Base-by-base conservation (phyloP, 2,329 filamentous ascomycete species). In the Neoarthrinium moseri region DNA sequence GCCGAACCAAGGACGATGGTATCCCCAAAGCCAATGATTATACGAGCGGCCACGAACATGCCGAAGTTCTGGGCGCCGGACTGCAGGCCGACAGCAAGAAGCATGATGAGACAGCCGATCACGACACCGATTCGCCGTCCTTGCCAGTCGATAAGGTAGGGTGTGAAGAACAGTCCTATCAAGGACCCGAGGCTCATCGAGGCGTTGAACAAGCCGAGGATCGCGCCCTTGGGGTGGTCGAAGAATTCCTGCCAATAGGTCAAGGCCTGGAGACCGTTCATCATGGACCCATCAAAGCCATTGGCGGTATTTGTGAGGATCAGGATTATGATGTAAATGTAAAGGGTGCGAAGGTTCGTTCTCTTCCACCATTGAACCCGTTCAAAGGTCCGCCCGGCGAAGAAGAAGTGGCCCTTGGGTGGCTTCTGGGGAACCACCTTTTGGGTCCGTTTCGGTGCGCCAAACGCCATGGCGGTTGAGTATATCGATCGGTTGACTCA, bases 191-290 rank as follows among this genome's bases (percentile, higher is more conserved):
- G 57, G 1, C 62, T 62, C 24, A 69, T 62, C 4, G 65, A 57
- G 5, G 67, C 62, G 29, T 64, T 67, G 35, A 72, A 60, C 6
- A 65, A 54, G 24, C 68, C 69, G 1, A 71, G 61, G 17, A 61
- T 53, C 13, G 63, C 56, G 5, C 64, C 67, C 13, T 51, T 33
- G 2, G 69, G 69, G 26, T 67, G 53, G 20, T 60, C 58, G 39
- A 75, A 71, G 48, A 71, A 72, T 2, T 51, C 45, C 44, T 65
- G 61, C 71, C 72, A 75, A 48, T 66, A 56, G 0, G 58, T 47
- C 0, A 71, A 59, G 7, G 70, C 62, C 43, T 73, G 69, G 0
- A 74, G 58, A 11, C 70, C 71, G 49, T 74, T 74, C 12, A 66
- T 63, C 11, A 62, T 51, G 1, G 64, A 60, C 6, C 62, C 53